Conservation (phyloP, 1,284 basidiomycete species). For the Chondrostereum purpureum region DNA sequence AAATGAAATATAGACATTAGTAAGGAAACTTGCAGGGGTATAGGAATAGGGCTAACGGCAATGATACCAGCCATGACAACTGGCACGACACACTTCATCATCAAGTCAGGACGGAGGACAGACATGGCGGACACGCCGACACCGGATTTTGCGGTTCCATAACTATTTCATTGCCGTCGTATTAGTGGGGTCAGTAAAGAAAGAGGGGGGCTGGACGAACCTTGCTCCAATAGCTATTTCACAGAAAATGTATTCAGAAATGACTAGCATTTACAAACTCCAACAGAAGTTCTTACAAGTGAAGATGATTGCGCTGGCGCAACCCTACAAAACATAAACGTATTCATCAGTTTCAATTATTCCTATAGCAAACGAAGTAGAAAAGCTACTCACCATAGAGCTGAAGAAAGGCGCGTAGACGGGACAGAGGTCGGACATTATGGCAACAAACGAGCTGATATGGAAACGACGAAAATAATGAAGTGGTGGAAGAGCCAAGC, state of each 20-base stretch:
- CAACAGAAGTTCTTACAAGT: slow-evolving; percentile 65
- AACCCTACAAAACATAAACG: slow-evolving; percentile 54
- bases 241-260: slow-evolving; percentile 4
- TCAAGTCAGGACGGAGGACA: slow-evolving; percentile 89
- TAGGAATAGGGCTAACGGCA: slow-evolving; percentile 51
- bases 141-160: slow-evolving; percentile 97
- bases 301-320: slow-evolving; percentile 95
- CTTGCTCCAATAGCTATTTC: slow-evolving; percentile 66
- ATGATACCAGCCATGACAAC: slow-evolving; percentile 87
- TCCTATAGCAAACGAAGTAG: slow-evolving; percentile 3
- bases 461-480: slow-evolving; percentile 3
- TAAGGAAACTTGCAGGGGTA: slow-evolving; percentile 2
- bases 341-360: slow-evolving; percentile 8
- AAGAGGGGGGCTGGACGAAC: slow-evolving; percentile 30
- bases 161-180: slow-evolving; percentile 34
- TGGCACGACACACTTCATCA: slow-evolving; percentile 98
- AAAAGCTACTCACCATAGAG: slow-evolving; percentile 68
- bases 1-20: slow-evolving; percentile 5
- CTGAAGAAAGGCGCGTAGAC: slow-evolving; percentile 97
- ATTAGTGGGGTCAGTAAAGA: slow-evolving; percentile 11
- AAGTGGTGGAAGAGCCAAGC: slow-evolving; percentile 2
- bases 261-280: slow-evolving; percentile 3
- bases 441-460: slow-evolving; percentile 6
- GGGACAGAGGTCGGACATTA: slow-evolving; percentile 85
- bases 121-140: slow-evolving; percentile 99